phyloP scores from a whole-genome alignment of 2,329 filamentous ascomycete genomes.

The Phyllosticta paracitricarpa region DNA sequence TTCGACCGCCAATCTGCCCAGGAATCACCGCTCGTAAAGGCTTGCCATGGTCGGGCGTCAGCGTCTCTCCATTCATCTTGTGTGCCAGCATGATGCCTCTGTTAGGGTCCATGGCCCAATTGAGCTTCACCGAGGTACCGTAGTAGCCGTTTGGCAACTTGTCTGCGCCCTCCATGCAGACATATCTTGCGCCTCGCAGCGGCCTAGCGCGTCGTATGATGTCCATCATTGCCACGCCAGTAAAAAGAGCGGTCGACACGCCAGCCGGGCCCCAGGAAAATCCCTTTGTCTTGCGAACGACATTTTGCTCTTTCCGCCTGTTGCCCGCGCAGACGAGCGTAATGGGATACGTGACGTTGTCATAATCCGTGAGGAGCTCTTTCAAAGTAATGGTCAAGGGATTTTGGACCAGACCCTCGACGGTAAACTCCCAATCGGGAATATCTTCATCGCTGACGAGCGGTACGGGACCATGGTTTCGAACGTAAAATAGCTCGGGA shows the following conservation, averaged over 20 bases:
- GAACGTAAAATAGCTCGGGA: constrained; percentile 80
- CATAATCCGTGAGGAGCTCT: constrained; percentile 62
- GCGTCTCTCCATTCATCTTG: constrained; percentile 77
- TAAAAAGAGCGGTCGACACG: constrained; percentile 79
- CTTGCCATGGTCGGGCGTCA: constrained; percentile 77
- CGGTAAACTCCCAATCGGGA: constrained; percentile 68
- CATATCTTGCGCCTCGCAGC: constrained; percentile 60
- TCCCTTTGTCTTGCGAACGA: constrained; percentile 81
- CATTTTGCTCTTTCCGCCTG: constrained; percentile 83
- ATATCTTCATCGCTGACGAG: constrained; percentile 61
- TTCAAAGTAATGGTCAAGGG: constrained; percentile 63
- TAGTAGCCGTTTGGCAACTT: constrained; percentile 82
- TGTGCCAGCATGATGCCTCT: constrained; percentile 79
- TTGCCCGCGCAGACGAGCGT: constrained; percentile 91
- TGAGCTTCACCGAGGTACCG: constrained; percentile 77
- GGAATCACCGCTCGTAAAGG: constrained; percentile 76
- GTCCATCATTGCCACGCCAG: constrained; percentile 66
- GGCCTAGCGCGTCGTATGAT: constrained; percentile 60
- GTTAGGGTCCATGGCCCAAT: constrained; percentile 78
- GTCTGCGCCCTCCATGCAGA: constrained; percentile 88
- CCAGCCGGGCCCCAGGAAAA: constrained; percentile 92
- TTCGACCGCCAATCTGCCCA: constrained; percentile 83
- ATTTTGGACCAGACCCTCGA: constrained; percentile 74
- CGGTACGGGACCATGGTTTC: constrained; percentile 81
- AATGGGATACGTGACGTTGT: constrained; percentile 75